A percentile compares a stretch with the other conserved stretches of the same genome.
Evolutionary conservation across 2,329 filamentous ascomycete genomes (phyloP).

Genomic region (Aspergillus fructus): DNA sequence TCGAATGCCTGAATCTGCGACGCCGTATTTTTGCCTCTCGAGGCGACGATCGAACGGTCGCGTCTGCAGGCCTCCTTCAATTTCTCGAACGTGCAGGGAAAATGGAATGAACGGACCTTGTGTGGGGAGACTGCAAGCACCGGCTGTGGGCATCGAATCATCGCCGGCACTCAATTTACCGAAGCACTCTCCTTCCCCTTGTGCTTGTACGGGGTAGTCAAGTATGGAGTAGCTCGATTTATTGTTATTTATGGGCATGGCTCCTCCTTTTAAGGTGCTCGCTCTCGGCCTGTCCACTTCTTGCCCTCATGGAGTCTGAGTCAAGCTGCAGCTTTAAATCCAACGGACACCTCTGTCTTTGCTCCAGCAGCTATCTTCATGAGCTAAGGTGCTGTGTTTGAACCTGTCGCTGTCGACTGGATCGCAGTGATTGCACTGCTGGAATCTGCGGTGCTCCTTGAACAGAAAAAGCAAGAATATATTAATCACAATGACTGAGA

Average conservation of each 20-base stretch:
- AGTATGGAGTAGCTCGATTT: background rate
- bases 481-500: slow-evolving; percentile 12
- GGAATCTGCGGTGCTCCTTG: background rate
- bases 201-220: background rate
- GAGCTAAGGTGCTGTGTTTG: background rate
- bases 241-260: background rate
- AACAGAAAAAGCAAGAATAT: background rate
- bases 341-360: background rate
- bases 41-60: background rate
- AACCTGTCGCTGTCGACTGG: background rate
- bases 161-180: slow-evolving; percentile 1
- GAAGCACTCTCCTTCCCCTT: background rate
- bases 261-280: background rate
- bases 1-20: background rate
- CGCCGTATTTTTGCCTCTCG: background rate
- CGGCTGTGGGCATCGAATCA: slow-evolving; percentile 5
- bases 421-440: background rate
- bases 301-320: background rate
- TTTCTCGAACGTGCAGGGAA: background rate
- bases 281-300: background rate
- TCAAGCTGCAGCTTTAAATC: background rate
- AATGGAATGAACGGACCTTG: background rate
- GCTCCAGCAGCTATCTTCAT: background rate
- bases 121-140: slow-evolving; percentile 1
- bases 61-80: background rate